Conservation (phyloP, 2,329 filamentous ascomycete species). For the Incumbomyces lentus region DNA sequence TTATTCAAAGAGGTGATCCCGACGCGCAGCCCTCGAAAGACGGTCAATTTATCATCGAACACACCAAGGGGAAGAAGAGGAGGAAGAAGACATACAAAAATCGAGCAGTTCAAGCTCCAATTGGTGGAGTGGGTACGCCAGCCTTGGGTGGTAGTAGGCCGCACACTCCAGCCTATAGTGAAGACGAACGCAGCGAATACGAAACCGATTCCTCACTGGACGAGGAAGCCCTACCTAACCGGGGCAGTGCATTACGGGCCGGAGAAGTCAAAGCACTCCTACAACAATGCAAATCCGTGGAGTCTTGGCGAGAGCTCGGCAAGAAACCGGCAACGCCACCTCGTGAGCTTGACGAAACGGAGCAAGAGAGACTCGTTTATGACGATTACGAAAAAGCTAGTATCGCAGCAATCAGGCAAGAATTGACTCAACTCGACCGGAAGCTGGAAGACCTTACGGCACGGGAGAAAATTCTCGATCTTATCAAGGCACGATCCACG, state of each 20-base stretch:
- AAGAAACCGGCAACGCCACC: conserved; percentile 21
- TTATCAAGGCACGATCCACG: conserved; percentile 34
- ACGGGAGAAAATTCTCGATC: conserved; percentile 32
- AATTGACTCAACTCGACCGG: conserved; percentile 24
- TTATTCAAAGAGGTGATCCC: conserved; percentile 17
- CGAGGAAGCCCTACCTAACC: conserved; percentile 21
- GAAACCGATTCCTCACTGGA: conserved; percentile 23
- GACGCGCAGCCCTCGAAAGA: conserved; percentile 12
- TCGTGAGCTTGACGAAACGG: conserved; percentile 17
- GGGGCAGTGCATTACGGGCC: conserved; percentile 16
- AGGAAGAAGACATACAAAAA: conserved; percentile 14
- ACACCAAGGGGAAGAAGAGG: conserved; percentile 22
- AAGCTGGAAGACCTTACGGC: conserved; percentile 32
- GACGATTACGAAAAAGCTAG: conserved; percentile 30
- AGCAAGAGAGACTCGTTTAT: conserved; percentile 14
- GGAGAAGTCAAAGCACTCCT: conserved; percentile 19
- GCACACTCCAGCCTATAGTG: conserved; percentile 21
- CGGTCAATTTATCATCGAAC: conserved; percentile 25
- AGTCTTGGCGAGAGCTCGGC: conserved; percentile 15
- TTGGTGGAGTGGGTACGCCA: conserved; percentile 9
- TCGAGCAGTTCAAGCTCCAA: conserved; percentile 5
- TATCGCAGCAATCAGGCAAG: conserved; percentile 28
- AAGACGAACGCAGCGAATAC: conserved; percentile 23
- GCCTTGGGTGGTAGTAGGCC: conserved; percentile 16
- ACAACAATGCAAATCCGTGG: conserved; percentile 15